Conservation (phyloP, 2,329 filamentous ascomycete species). For the Ophiognomonia clavigignenti-juglandacearum region DNA sequence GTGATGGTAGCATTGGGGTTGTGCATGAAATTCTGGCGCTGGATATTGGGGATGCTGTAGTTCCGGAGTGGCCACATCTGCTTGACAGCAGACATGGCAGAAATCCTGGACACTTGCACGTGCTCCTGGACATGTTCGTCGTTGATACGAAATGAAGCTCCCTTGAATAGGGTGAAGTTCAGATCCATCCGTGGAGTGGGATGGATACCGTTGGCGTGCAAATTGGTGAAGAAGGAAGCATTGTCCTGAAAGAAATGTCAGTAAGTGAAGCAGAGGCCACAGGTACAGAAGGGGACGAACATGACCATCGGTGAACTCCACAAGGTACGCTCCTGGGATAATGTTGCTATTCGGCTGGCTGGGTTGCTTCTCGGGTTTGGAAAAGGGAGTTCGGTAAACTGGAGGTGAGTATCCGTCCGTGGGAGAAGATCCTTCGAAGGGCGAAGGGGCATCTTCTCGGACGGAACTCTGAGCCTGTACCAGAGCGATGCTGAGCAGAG, state of each 20-base stretch:
- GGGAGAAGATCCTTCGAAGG: background rate
- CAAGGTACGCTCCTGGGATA: constrained; percentile 17
- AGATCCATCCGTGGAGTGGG: constrained; percentile 18
- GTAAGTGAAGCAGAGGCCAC: background rate
- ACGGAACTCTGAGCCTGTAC: background rate
- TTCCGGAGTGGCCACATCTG: constrained; percentile 26
- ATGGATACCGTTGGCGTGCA: constrained; percentile 14
- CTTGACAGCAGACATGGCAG: constrained; percentile 22
- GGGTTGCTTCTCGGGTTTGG: too few species aligned
- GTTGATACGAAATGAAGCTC: constrained; percentile 18
- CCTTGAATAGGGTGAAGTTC: constrained; percentile 20
- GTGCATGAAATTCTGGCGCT: background rate
- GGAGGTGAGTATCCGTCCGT: too few species aligned
- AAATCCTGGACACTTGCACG: constrained; percentile 18
- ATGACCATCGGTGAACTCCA: constrained; percentile 19
- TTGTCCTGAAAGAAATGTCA: constrained; percentile 10
- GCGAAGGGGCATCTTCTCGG: background rate
- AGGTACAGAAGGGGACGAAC: constrained; percentile 2
- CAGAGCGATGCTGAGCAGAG: constrained; percentile 1
- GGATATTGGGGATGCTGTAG: constrained; percentile 10
- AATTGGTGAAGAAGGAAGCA: constrained; percentile 16
- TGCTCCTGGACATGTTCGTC: constrained; percentile 3
- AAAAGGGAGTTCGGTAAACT: too few species aligned
- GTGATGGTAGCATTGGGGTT: background rate
- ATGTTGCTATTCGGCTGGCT: background rate